phyloP scores from a whole-genome alignment of 2,329 filamentous ascomycete genomes.

The Chaetomiaceae sp. region DNA sequence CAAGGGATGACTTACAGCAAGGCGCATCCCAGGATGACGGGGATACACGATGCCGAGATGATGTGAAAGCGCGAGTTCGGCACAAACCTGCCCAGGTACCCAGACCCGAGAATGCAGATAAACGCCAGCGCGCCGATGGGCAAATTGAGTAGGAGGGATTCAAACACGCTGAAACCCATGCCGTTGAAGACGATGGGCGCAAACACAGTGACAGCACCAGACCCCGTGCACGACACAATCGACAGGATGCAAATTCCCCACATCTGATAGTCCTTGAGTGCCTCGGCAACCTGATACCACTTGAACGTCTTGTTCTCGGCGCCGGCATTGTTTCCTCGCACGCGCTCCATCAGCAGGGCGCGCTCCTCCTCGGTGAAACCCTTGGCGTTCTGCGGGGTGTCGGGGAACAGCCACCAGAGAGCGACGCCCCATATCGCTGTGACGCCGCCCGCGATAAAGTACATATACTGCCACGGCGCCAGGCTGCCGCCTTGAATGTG shows the following conservation, averaged over 20 bases:
- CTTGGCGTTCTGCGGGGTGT: conserved; percentile 33
- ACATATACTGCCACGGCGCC: conserved; percentile 41
- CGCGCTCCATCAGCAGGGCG: conserved; percentile 22
- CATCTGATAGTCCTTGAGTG: conserved; percentile 24
- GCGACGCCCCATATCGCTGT: conserved; percentile 38
- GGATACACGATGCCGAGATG: conserved; percentile 27
- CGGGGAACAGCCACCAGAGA: conserved; percentile 18
- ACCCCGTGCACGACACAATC: conserved; percentile 61
- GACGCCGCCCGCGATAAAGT: conserved; percentile 38
- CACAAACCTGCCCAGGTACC: conserved; percentile 28
- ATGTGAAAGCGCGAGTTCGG: conserved; percentile 29
- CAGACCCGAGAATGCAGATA: conserved; percentile 30
- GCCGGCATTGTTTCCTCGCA: conserved; percentile 24
- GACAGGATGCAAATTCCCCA: conserved; percentile 28
- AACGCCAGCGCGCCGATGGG: conserved; percentile 33
- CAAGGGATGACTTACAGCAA: conserved; percentile 26
- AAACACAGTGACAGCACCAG: conserved; percentile 64
- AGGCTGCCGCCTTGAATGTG: conserved; percentile 36
- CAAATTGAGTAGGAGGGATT: conserved; percentile 33
- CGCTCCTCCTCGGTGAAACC: conserved; percentile 23
- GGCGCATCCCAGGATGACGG: conserved; percentile 30
- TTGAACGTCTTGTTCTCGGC: conserved; percentile 25
- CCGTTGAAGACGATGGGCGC: conserved; percentile 58
- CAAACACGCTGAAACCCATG: conserved; percentile 30
- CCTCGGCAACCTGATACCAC: conserved; percentile 19